These are phyloP conservation scores for Suhomyces taliae DNA, from an alignment of 1,139 yeast genomes.

Conservation along the genomic window DNA sequence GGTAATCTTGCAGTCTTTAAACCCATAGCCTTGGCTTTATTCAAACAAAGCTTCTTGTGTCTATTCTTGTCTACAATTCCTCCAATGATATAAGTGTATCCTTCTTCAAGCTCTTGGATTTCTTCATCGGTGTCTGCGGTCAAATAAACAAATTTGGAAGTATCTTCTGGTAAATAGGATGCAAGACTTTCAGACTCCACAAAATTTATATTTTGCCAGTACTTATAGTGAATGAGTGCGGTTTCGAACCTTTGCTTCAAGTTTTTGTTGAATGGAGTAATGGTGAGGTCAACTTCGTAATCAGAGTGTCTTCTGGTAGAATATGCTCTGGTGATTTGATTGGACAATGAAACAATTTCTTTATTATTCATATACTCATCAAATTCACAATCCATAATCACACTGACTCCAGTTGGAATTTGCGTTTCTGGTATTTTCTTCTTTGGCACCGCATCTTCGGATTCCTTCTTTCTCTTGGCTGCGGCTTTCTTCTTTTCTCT, in stretches of 20 bases:
- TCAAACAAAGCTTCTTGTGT: conserved; percentile 75
- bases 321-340: conserved; percentile 81
- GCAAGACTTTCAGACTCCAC: conserved; percentile 45
- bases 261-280: conserved; percentile 67
- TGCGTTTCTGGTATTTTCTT: conserved; percentile 42
- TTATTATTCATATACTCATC: conserved; percentile 84
- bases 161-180: conserved; percentile 32
- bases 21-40: conserved; percentile 76
- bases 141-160: conserved; percentile 59
- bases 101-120: conserved; percentile 60
- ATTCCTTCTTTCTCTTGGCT: conserved; percentile 31
- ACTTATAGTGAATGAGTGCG: conserved; percentile 54
- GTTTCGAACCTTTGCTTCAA: conserved; percentile 68
- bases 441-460: conserved; percentile 23
- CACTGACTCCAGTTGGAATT: conserved; percentile 44
- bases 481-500: conserved; percentile 54
- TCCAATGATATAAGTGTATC: conserved; percentile 81
- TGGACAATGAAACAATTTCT: conserved; percentile 75
- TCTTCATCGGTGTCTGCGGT: conserved; percentile 84
- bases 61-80: conserved; percentile 97
- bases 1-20: conserved; percentile 79
- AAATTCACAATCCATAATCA: conserved; percentile 84
- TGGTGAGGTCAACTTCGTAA: conserved; percentile 57
- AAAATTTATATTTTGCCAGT: conserved; percentile 68
- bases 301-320: conserved; percentile 68